Evolutionary conservation across 1,284 basidiomycete species (phyloP).

Genomic region (Leccinum fallax): DNA sequence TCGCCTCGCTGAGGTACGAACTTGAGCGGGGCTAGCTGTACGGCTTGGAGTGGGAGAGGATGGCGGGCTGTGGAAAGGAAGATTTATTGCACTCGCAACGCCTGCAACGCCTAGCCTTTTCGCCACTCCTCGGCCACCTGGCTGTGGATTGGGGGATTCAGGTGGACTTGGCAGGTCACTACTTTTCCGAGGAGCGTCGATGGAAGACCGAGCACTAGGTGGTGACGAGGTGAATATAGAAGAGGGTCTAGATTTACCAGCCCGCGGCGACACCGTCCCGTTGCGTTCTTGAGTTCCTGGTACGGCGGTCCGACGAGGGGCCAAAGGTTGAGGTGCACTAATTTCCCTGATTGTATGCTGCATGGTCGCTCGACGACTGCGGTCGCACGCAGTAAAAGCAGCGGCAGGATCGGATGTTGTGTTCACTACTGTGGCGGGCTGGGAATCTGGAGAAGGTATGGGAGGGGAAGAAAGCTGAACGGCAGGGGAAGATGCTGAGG

Average conservation of each 20-base stretch:
- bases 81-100: conserved; percentile 39
- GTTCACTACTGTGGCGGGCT: conserved; percentile 48
- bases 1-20: conserved; percentile 37
- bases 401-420: conserved; percentile 48
- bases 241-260: conserved; percentile 37
- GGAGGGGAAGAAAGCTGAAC: conserved; percentile 60
- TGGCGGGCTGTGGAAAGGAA: conserved; percentile 40
- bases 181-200: conserved; percentile 31
- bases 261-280: conserved; percentile 27
- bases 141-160: conserved; percentile 49
- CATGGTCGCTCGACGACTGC: conserved; percentile 42
- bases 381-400: conserved; percentile 46
- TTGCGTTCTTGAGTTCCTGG: conserved; percentile 27
- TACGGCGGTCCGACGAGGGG: conserved; percentile 32
- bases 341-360: conserved; percentile 44
- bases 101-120: conserved; percentile 39
- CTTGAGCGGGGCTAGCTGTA: conserved; percentile 44
- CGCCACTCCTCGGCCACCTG: conserved; percentile 43
- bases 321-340: conserved; percentile 44
- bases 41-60: conserved; percentile 40
- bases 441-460: conserved; percentile 52
- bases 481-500: conserved; percentile 71
- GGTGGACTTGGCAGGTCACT: conserved; percentile 47
- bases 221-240: conserved; percentile 40
- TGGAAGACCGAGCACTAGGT: conserved; percentile 31